Evolutionary conservation across 495 filamentous ascomycete species (phyloP), one percentile per base, ranked within the genome.

Genomic region (Monascus purpureus): DNA sequence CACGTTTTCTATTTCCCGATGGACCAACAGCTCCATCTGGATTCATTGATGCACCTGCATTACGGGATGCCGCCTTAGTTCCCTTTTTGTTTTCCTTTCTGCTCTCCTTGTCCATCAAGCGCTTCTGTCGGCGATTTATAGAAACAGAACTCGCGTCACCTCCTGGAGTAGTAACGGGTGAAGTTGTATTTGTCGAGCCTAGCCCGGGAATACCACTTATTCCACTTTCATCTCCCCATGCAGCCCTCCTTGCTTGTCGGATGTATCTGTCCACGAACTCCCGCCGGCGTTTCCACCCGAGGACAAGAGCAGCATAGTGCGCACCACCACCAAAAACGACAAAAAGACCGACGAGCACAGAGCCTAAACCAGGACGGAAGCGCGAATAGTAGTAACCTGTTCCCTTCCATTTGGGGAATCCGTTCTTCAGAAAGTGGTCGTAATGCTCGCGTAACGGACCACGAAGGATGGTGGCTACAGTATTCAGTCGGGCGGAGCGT

Each of bases 321-420:
- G 75, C 78, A 13, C 59, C 76, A 31, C 92, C 90, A 20, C 86
- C 86, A 25, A 77, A 75, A 22, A 90, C 68, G 33, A 94, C 46
- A 50, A 94, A 84, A n/a, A 93, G 60, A 23, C 88, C 85, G 8
- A 75, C 31, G 31, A 96, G 53, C 28, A 95, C 90, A 7, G 77
- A 77, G 13, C 81, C 84, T 7, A 95, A 61, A 8, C 90, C 90
- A 1, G 90, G 90, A 17, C 90, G 72, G 67, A 84, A 94, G 5
- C 90, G 78, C 33, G 67, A 77, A 60, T 96, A 99, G 67, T 95
- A 96, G 66, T 96, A 99, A 32, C 87, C 92, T 12, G 90, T 95
- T 20, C 92, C 90, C 53, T 81, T 82, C 90, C 92, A 97, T 29
- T 70, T 75, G 8, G 90, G 90, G 57, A 99, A 99, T 13, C 90